Base-by-base conservation (phyloP, 257 asterid species). In the Solanum sitiens region DNA sequence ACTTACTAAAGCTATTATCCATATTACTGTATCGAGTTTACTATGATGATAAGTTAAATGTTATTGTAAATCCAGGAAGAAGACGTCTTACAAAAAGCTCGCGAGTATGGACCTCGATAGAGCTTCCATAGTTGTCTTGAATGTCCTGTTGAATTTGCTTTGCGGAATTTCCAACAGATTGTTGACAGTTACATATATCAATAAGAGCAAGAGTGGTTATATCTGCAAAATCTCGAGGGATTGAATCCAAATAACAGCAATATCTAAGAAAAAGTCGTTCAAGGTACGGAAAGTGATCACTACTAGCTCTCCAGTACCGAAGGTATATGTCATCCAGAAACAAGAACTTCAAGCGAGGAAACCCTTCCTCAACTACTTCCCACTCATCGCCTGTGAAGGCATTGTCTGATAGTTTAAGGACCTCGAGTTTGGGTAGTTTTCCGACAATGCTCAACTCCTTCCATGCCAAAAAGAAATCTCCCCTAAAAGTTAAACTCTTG, bases 71-170 rank as follows among this genome's bases (percentile, higher is more conserved):
- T 53, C 63, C 20, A 16, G 23, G 25, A 56, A 59, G 67, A 59
- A 59, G 25, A 59, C 21, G 67, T 7, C 67, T 59, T 59, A 59
- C 63, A 0, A 59, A 42, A 59, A 21, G 27, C 18, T 16, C 0
- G 21, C 1, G 0, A 11, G n/a, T 73, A 37, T 20, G 9, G 50
- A 73, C 50, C 30, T 35, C 18, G 3, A 37, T 37, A 73, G 82
- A 73, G 5, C 50, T 7, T 40, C 35, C 37, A 76, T 76, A 76
- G 8, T 76, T 44, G 35, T 65, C 74, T 56, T 79, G 87, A 59
- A 89, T 91, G 75, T 88, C 90, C 37, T 87, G 84, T n/a, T 86
- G 89, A 83, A 91, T 91, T 16, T 85, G 33, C 77, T 80, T 79
- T 67, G 91, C 93, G 12, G 93, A 91, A 18, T 16, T 37, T 25